Conservation (phyloP, 1,284 basidiomycete genomes). For the Cerrena zonata region DNA sequence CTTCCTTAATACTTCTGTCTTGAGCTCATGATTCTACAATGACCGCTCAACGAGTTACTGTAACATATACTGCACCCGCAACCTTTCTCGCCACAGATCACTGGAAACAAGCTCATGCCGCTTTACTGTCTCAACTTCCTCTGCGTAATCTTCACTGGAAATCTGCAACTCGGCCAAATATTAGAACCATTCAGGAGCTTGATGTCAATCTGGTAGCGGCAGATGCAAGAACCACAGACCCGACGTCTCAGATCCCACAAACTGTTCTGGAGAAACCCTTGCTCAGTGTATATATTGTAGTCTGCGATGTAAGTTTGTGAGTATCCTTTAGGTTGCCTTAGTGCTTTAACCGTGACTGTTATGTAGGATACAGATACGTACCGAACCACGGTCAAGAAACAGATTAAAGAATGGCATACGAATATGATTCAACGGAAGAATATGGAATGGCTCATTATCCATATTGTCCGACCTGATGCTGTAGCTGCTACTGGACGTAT, state of each 20-base stretch:
- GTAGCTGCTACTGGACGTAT: conserved; percentile 58
- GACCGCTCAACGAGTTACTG: conserved; percentile 42
- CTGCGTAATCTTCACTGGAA: conserved; percentile 90
- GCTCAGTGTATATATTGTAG: conserved; percentile 78
- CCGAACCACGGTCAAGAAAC: conserved; percentile 69
- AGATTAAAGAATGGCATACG: conserved; percentile 87
- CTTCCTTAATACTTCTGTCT: no score
- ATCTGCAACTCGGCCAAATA: conserved; percentile 56
- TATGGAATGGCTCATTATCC: conserved; percentile 86
- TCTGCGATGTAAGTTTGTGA: conserved; percentile 68
- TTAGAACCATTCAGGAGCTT: conserved; percentile 85
- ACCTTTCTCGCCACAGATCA: conserved; percentile 60
- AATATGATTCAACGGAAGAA: conserved; percentile 64
- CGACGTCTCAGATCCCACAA: conserved; percentile 69
- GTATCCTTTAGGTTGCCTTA: not conserved
- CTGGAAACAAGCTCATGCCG: conserved; percentile 65
- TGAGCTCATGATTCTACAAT: not conserved
- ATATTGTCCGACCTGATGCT: conserved; percentile 70
- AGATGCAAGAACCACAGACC: conserved; percentile 67
- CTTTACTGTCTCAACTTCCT: conserved; percentile 71
- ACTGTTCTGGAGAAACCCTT: conserved; percentile 82
- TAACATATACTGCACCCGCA: conserved; percentile 63
- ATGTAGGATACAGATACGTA: conserved; percentile 80
- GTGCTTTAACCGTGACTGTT: conserved; percentile 10
- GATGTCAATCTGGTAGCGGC: conserved; percentile 68